These are phyloP conservation scores for Trifolium fragiferum DNA, from an alignment of 306 rosid genomes.

Conservation along the genomic window DNA sequence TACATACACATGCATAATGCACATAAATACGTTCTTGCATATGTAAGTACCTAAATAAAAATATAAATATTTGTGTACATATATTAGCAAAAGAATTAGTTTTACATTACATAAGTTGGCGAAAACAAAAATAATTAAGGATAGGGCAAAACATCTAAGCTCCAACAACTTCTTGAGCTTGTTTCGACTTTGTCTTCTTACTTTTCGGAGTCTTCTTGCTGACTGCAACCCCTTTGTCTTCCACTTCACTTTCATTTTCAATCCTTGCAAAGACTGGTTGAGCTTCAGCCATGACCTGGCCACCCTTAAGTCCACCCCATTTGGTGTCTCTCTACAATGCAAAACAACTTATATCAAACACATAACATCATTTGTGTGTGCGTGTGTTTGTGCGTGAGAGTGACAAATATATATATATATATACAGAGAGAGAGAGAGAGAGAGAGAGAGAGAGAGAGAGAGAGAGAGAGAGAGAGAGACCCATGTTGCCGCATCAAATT, in stretches of 20 bases:
- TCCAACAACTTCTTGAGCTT: constrained; percentile 63
- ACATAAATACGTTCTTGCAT: constrained; percentile 16
- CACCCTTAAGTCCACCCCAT: constrained; percentile 93
- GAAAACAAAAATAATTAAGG: constrained; percentile 22
- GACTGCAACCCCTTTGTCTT: constrained; percentile 45
- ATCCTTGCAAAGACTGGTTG: constrained; percentile 82
- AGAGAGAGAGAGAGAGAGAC: constrained; percentile 55
- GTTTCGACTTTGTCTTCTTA: constrained; percentile 54
- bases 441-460: constrained; percentile 35
- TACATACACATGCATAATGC: constrained; percentile 14
- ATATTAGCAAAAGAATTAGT: constrained; percentile 34
- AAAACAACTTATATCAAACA: constrained; percentile 45
- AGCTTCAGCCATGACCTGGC: constrained; percentile 85
- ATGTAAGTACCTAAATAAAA: constrained; percentile 20
- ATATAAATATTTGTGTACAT: constrained; percentile 22
- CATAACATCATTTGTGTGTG: not conserved
- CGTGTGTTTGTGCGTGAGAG: not conserved
- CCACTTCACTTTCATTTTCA: constrained; percentile 63
- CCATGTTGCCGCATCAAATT: constrained; percentile 82
- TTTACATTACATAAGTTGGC: constrained; percentile 12
- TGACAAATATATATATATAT: not conserved
- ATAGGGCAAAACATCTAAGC: constrained; percentile 46
- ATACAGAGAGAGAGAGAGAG: too few species aligned
- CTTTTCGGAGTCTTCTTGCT: constrained; percentile 54
- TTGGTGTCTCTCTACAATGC: constrained; percentile 67